Evolutionary conservation across 169 alveolate species (phyloP).

Genomic region (Cryptosporidium ubiquitum): DNA sequence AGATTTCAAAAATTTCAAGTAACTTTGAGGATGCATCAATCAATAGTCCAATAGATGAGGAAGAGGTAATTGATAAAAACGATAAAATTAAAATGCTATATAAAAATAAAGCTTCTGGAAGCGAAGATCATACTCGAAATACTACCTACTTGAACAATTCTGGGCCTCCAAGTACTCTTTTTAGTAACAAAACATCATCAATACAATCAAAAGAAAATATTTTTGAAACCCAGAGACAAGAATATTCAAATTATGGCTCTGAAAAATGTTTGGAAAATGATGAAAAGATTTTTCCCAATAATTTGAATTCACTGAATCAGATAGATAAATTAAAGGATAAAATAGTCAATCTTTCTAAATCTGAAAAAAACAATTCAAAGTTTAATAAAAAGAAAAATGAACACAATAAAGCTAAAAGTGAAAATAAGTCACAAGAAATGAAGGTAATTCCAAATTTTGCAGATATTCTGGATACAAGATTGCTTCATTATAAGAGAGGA

Average conservation of each 20-base stretch:
- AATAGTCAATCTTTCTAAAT: not conserved
- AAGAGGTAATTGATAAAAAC: constrained; percentile 4
- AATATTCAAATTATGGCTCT: not conserved
- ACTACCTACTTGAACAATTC: constrained; percentile 5
- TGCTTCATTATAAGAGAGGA: constrained; percentile 45
- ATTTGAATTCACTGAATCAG: not conserved
- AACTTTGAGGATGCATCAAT: constrained; percentile 44
- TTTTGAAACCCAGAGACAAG: not conserved
- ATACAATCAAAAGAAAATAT: not conserved
- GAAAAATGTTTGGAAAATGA: not conserved
- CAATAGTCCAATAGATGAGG: constrained; percentile 40
- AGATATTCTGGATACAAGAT: constrained; percentile 37
- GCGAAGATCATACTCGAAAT: constrained; percentile 17
- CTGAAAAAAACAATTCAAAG: not conserved
- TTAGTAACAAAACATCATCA: constrained; percentile 3
- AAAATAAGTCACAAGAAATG: not conserved
- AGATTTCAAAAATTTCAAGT: not conserved
- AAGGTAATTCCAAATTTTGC: constrained; percentile 13
- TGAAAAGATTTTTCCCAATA: not conserved
- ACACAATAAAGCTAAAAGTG: not conserved
- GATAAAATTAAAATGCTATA: not conserved
- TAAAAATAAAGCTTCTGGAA: not conserved
- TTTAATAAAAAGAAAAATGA: constrained; percentile 4
- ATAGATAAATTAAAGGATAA: not conserved
- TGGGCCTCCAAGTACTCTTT: not conserved